These are phyloP conservation scores for Boletus vermiculosoides DNA, from an alignment of 768 basidiomycete genomes.

Conservation along the genomic window DNA sequence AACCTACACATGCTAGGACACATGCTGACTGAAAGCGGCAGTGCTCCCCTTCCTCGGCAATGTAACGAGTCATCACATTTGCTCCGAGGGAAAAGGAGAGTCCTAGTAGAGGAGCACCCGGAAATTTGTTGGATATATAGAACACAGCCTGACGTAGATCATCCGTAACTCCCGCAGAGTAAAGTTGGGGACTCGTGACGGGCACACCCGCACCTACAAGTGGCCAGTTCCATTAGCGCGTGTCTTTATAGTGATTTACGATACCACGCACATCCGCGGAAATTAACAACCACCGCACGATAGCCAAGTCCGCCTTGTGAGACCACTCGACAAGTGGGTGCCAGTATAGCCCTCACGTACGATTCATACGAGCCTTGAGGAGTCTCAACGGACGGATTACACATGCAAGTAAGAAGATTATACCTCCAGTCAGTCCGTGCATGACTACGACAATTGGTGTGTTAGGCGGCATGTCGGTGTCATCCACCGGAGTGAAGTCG, in stretches of 20 bases:
- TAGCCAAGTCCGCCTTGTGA: conserved; percentile 87
- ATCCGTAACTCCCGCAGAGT: conserved; percentile 86
- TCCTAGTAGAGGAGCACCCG: conserved; percentile 78
- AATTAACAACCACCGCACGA: conserved; percentile 88
- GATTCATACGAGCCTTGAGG: conserved; percentile 79
- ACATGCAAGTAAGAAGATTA: not conserved
- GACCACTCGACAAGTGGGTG: conserved; percentile 65
- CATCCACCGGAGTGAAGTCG: conserved; percentile 32
- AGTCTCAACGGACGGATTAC: conserved; percentile 2
- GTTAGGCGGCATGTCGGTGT: conserved; percentile 17
- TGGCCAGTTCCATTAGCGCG: conserved; percentile 12
- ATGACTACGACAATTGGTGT: conserved; percentile 34
- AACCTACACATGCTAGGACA: conserved; percentile 71
- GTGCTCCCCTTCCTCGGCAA: conserved; percentile 74
- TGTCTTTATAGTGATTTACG: conserved; percentile 5
- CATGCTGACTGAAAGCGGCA: conserved; percentile 65
- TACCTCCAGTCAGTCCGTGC: conserved; percentile 36
- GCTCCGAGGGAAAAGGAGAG: conserved; percentile 94
- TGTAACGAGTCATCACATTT: conserved; percentile 84
- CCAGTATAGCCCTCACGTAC: conserved; percentile 82
- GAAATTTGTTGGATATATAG: conserved; percentile 70
- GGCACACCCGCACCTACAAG: conserved; percentile 77
- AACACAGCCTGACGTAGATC: conserved; percentile 82
- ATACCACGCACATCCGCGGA: conserved; percentile 74
- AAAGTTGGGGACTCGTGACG: conserved; percentile 78